phyloP scores from a whole-genome alignment of 805 yeast genomes.

The Metschnikowia anglica region DNA sequence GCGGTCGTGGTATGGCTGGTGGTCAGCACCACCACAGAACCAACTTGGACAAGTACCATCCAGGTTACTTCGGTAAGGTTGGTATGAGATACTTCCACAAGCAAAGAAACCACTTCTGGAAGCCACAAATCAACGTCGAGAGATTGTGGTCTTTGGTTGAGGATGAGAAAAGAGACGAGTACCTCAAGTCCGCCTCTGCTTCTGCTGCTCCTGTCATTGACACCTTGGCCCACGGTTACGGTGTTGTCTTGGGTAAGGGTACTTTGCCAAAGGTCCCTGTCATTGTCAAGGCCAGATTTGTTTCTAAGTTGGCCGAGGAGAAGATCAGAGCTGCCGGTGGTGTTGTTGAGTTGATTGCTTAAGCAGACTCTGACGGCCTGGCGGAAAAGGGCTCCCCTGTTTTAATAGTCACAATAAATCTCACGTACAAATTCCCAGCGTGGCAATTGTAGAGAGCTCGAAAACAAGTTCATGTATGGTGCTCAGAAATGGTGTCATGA shows the following conservation, averaged over 20 bases:
- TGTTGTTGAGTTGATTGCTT: constrained; percentile 99
- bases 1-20: constrained; percentile 99
- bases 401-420: constrained; percentile 23
- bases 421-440: constrained; percentile 4
- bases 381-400: constrained; percentile 10
- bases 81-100: constrained; percentile 99
- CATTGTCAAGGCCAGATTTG: constrained; percentile 99
- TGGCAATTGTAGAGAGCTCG: background rate
- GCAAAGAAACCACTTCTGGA: constrained; percentile 94
- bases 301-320: constrained; percentile 98
- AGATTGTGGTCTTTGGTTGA: constrained; percentile 97
- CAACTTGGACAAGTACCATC: constrained; percentile 99
- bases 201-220: constrained; percentile 98
- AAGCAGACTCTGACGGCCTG: constrained; percentile 33
- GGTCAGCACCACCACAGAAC: constrained; percentile 99
- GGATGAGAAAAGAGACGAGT: constrained; percentile 90
- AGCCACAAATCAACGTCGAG: constrained; percentile 96
- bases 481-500: too few relatives aligned
- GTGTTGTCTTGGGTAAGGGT: constrained; percentile 99
- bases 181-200: constrained; percentile 78
- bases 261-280: constrained; percentile 97
- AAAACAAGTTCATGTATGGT: too few relatives aligned
- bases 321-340: constrained; percentile 99
- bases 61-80: constrained; percentile 99
- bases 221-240: constrained; percentile 99